Base-by-base conservation (phyloP, 2,329 filamentous ascomycete genomes). In the Fusarium longipes region DNA sequence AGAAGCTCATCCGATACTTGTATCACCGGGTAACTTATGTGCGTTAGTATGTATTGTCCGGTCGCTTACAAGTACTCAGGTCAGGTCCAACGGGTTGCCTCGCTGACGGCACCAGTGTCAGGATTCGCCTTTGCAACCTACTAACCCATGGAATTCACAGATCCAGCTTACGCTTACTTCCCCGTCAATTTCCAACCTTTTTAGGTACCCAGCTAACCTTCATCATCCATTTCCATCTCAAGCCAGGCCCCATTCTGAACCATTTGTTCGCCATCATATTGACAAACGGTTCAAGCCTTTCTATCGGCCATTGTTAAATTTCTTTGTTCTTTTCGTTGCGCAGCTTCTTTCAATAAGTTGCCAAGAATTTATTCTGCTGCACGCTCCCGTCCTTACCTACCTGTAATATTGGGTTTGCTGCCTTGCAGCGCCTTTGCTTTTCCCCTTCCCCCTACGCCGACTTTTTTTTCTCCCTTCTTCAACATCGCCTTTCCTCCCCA, bases 381-480 rank as follows among this genome's bases (percentile, higher is more conserved):
- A 51, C 57, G 45, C 45, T 69, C 55, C 62, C 65, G 51, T 57
- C 50, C 42, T 60, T 61, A 48, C 36, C 39, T 52, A 43, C 45
- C 57, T 62, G 47, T 64, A 55, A 63, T 63, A 58, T 43, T 50
- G 45, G 53, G 61, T 59, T 50, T 69, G 49, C 59, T 64, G 61
- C 61, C 53, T 63, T 57, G 47, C 60, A 60, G 57, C 57, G 60
- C 67, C 64, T 59, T 63, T 72, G 53, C 70, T 63, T 73, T 68
- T 62, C 58, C 62, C 53, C 44, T 70, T 67, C 60, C 66, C 70
- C 70, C 68, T 62, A 63, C 68, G 33, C 67, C 63, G 47, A 69
- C 57, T 61, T 72, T 65, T 71, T 68, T 71, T 67, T 68, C 65
- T 71, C 66, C 63, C 54, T 72, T 60, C 66, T 65, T 67, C 68